A percentile compares a stretch with the other conserved stretches of the same genome.
phyloP scores from a whole-genome alignment of 2,329 filamentous ascomycete genomes.

The Grosmannia clavigera region DNA sequence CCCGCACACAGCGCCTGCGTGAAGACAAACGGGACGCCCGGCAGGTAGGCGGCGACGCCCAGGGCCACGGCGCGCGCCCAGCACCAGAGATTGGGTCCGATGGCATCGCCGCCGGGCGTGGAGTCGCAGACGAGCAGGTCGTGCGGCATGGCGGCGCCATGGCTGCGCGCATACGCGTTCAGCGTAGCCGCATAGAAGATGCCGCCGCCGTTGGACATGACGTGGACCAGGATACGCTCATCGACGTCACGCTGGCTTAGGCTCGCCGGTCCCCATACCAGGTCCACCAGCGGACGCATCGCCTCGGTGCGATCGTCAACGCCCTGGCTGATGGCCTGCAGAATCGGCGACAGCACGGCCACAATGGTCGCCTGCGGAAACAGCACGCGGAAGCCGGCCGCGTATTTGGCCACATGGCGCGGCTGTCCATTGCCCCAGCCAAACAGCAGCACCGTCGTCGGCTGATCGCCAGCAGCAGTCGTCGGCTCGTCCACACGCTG shows the following conservation, averaged over 20 bases:
- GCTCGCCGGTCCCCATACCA: neutral
- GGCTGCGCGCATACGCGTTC: neutral
- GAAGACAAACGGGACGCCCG: neutral
- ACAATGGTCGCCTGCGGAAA: neutral
- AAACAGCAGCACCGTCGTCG: neutral
- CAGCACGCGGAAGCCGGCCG: neutral
- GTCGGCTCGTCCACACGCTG: neutral
- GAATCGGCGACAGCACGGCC: neutral
- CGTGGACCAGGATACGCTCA: neutral
- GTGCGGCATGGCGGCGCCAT: neutral
- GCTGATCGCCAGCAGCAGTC: neutral
- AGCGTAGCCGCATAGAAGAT: neutral
- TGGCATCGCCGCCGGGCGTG: neutral
- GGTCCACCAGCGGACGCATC: slow-evolving; percentile 1
- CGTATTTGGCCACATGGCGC: slow-evolving; percentile 1
- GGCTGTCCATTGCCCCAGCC: slow-evolving; percentile 2
- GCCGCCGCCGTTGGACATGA: slow-evolving; percentile 4
- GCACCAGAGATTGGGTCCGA: neutral
- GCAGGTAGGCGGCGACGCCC: neutral
- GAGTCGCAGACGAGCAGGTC: neutral
- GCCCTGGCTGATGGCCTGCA: neutral
- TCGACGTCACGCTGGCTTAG: neutral
- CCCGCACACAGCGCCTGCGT: neutral
- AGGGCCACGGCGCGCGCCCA: slow-evolving; percentile 1
- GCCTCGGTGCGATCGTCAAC: neutral